Evolutionary conservation across 2,329 filamentous ascomycete species (phyloP).

Genomic region (Penicillium rolfsii): DNA sequence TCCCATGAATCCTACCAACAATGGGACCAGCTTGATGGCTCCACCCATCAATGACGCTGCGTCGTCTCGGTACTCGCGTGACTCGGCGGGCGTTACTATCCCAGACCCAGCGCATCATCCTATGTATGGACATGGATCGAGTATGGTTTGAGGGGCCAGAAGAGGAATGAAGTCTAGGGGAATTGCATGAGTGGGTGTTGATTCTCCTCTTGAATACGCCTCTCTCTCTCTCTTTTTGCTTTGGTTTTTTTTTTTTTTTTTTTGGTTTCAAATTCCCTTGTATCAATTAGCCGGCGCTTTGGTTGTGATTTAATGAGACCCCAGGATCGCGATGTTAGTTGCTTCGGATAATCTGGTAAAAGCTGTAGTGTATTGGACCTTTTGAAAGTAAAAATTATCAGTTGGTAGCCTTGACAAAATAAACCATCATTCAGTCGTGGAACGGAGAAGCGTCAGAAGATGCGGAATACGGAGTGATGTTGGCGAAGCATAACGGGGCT

Average conservation of each 20-base stretch:
- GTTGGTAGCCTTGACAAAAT: background rate
- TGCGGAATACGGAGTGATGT: too few relatives aligned
- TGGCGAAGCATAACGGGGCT: background rate
- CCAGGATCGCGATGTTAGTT: slow-evolving; percentile 5
- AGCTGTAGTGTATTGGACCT: background rate
- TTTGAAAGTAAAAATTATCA: background rate
- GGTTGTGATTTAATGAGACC: slow-evolving; percentile 9
- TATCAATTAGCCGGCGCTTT: slow-evolving; percentile 11
- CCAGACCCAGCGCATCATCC: slow-evolving; percentile 63
- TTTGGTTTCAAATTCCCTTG: background rate
- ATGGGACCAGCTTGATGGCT: slow-evolving; percentile 2
- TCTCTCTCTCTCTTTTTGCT: background rate
- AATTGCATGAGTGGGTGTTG: background rate
- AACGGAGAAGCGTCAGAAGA: too few relatives aligned
- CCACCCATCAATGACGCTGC: slow-evolving; percentile 42
- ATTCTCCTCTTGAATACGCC: background rate
- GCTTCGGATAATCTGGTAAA: background rate
- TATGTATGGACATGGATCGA: slow-evolving; percentile 34
- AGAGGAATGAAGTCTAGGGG: background rate
- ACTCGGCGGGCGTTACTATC: slow-evolving; percentile 48
- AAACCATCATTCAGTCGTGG: background rate
- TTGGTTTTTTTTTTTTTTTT: background rate
- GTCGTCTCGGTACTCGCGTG: slow-evolving; percentile 48
- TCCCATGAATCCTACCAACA: slow-evolving; percentile 48
- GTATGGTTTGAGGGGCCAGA: slow-evolving; percentile 22